Conservation (phyloP, 768 basidiomycete species). For the Sporobolomyces phaffii region DNA sequence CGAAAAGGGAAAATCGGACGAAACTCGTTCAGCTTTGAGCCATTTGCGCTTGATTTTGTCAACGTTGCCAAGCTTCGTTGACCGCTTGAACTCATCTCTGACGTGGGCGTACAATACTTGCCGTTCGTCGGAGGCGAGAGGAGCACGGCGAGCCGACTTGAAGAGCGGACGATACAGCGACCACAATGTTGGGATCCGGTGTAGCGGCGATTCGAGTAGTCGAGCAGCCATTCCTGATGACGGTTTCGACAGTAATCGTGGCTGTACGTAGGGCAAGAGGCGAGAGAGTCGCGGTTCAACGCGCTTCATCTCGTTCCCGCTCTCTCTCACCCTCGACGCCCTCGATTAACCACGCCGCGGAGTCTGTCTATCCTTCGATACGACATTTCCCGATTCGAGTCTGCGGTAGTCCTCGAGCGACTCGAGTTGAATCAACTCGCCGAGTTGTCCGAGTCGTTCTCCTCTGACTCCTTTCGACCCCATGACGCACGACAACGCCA, state of each 20-base stretch:
- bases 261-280: too few species aligned
- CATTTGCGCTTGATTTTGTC: neutral
- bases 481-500: too few species aligned
- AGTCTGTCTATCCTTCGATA: too few species aligned
- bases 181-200: constrained; percentile 73
- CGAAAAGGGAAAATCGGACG: neutral
- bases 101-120: neutral
- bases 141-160: constrained; percentile 47
- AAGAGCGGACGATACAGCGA: constrained; percentile 66
- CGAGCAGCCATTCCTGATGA: neutral
- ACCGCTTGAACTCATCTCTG: constrained; percentile 1
- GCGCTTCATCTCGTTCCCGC: too few species aligned
- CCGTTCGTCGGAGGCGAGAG: neutral
- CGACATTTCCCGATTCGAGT: too few species aligned
- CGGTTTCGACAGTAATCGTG: too few species aligned
- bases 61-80: neutral
- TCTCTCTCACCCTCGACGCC: too few species aligned
- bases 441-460: too few species aligned
- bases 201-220: constrained; percentile 56
- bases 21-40: constrained; percentile 14
- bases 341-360: too few species aligned
- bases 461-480: too few species aligned
- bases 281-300: neutral
- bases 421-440: too few species aligned
- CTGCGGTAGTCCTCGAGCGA: too few species aligned